These are phyloP conservation scores for Allantophomopsis lycopodina DNA, from an alignment of 2,329 filamentous ascomycete species.

Conservation along the genomic window DNA sequence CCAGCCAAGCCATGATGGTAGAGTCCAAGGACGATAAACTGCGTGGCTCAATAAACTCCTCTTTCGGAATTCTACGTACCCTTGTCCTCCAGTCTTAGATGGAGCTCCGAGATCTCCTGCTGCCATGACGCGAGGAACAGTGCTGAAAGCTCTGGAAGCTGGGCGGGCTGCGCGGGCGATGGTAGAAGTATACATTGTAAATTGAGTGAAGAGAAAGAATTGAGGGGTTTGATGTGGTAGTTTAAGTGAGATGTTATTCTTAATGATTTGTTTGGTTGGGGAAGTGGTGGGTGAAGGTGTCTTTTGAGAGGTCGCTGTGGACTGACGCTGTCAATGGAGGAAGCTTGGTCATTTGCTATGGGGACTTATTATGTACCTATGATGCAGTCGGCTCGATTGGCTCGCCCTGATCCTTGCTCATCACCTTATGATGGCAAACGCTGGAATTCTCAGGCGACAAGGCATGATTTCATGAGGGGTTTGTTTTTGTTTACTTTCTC, in stretches of 20 bases:
- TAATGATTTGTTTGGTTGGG: neutral
- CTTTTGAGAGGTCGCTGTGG: neutral
- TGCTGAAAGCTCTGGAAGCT: slow-evolving; percentile 28
- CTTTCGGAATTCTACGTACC: slow-evolving; percentile 5
- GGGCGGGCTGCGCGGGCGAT: slow-evolving; percentile 34
- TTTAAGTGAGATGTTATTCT: slow-evolving; percentile 6
- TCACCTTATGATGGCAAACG: too few species aligned
- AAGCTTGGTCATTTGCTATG: too few species aligned
- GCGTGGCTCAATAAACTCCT: neutral
- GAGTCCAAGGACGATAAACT: slow-evolving; percentile 48
- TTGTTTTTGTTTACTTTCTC: too few species aligned
- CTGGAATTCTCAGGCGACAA: too few species aligned
- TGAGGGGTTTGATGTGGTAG: neutral
- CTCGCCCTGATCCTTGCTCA: too few species aligned
- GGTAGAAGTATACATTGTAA: slow-evolving; percentile 51
- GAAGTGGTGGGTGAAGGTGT: neutral
- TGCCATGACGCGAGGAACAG: slow-evolving; percentile 32
- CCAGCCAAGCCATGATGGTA: slow-evolving; percentile 65
- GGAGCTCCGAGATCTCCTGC: slow-evolving; percentile 42
- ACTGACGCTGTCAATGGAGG: too few species aligned
- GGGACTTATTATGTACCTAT: too few species aligned
- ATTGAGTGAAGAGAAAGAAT: slow-evolving; percentile 5
- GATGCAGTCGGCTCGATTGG: too few species aligned
- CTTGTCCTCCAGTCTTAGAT: slow-evolving; percentile 6
- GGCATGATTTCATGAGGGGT: too few species aligned